Base-by-base conservation (phyloP, 2,329 filamentous ascomycete genomes). In the Aspergillus costaricaensis region DNA sequence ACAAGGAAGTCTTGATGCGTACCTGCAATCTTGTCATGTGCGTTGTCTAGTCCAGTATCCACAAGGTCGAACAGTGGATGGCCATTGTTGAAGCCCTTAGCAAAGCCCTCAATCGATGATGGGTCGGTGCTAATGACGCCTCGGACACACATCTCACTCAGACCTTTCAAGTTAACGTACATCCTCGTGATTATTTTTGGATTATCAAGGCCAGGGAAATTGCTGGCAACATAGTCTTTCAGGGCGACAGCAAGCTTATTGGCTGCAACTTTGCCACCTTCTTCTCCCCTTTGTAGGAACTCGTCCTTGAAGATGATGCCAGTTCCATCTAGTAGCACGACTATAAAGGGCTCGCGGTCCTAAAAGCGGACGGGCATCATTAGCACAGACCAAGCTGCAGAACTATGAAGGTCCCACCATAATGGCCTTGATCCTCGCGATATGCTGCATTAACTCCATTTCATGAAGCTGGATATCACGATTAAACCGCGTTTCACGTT, bases 291-390 rank as follows among this genome's bases (percentile, higher is more conserved):
- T 52, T 77, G 74, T 51, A 85, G 60, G 56, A 81, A 79, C 17
- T 82, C 75, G 57, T 85, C 81, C 48, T 77, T 74, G 66, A 86
- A 86, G 62, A 86, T 78, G 72, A 84, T 81, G 48, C 80, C 81
- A 64, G 85, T 82, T 43, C 82, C 84, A 65, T 86, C 84, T 52
- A 86, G 76, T 38, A 86, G 74, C 32, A 84, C 76, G 15, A 84
- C 70, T 43, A 86, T 76, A 65, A 83, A 86, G 4, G 83, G 79
- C 71, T 85, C 81, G 56, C 80, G 79, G 55, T 82, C 79, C 80
- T 82, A 65, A 27, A 65, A 49, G 60, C 62, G 36, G 25, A 48
- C 38, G 23, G 51, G 52, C 56, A 25, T 30, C 32, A 58, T 65
- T 51, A 63, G 60, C 47, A 43, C 30, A 21, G 27, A 7, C 27